These are phyloP conservation scores for Heliosperma pusillum DNA, from an alignment of 148 eudicot genomes.

Conservation along the genomic window DNA sequence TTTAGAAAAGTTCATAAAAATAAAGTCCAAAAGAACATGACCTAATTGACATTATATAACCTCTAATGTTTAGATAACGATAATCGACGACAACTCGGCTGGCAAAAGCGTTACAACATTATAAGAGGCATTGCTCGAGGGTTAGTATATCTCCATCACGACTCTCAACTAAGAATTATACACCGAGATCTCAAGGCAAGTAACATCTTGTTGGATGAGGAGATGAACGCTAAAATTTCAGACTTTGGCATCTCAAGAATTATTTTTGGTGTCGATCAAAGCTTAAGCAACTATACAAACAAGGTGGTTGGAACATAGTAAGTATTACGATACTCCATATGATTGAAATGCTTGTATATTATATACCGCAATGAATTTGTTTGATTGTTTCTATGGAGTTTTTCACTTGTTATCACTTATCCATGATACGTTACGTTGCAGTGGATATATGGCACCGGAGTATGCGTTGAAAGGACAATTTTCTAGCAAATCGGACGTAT, in stretches of 20 bases:
- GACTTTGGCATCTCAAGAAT: conserved; percentile 29
- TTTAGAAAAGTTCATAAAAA: too few relatives aligned
- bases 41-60: too few relatives aligned
- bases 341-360: too few relatives aligned
- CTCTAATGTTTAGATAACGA: conserved; percentile 8
- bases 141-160: conserved; percentile 27
- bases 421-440: neutral
- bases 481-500: conserved; percentile 27
- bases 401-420: too few relatives aligned
- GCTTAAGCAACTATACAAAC: conserved; percentile 19
- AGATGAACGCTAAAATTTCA: conserved; percentile 26
- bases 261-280: conserved; percentile 24
- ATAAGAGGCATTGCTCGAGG: conserved; percentile 27
- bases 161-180: conserved; percentile 18
- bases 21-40: too few relatives aligned
- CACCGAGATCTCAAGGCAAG: conserved; percentile 26
- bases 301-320: conserved; percentile 21
- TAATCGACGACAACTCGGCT: conserved; percentile 13
- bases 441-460: conserved; percentile 42
- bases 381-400: too few relatives aligned
- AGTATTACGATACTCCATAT: too few relatives aligned
- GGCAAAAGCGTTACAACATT: conserved; percentile 24
- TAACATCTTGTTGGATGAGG: conserved; percentile 17
- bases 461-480: conserved; percentile 26
- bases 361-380: too few relatives aligned